Conservation (phyloP, 2,329 filamentous ascomycete species). For the Ophiostoma pallidulum region DNA sequence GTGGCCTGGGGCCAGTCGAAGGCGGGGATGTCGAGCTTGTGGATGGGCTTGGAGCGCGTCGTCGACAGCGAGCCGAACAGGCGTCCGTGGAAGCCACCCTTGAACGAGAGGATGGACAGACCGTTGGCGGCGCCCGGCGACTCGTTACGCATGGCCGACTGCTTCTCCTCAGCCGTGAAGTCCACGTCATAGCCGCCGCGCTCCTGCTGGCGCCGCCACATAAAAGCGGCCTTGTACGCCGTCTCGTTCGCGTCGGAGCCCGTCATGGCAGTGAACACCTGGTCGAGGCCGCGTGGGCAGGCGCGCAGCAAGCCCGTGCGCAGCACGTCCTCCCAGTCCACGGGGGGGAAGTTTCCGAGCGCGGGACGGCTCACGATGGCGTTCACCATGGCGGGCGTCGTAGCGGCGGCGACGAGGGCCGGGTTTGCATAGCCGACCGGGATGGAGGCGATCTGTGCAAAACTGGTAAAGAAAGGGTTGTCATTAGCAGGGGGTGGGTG, state of each 20-base stretch:
- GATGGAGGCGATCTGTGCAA: conserved; percentile 83
- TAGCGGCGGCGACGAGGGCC: conserved; percentile 57
- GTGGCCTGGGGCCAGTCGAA: conserved; percentile 91
- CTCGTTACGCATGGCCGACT: conserved; percentile 70
- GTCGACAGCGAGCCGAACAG: conserved; percentile 81
- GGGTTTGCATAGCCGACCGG: conserved; percentile 90
- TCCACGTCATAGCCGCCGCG: conserved; percentile 68
- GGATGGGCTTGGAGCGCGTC: conserved; percentile 84
- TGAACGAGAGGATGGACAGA: conserved; percentile 82
- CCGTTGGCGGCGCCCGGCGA: conserved; percentile 58
- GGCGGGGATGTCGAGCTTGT: conserved; percentile 89
- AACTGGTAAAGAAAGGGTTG: too few relatives aligned
- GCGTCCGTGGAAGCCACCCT: conserved; percentile 79
- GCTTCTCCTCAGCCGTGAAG: conserved; percentile 68
- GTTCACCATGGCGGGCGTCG: conserved; percentile 67
- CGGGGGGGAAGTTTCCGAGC: conserved; percentile 79
- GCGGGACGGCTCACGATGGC: conserved; percentile 82
- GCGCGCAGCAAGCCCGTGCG: conserved; percentile 71
- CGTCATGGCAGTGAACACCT: conserved; percentile 83
- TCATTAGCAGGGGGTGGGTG: too few relatives aligned
- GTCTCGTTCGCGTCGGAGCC: conserved; percentile 91
- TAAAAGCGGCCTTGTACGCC: conserved; percentile 91
- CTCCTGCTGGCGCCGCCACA: conserved; percentile 75
- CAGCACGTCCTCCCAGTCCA: conserved; percentile 73
- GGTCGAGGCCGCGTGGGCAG: conserved; percentile 71